Base-by-base conservation (phyloP, 805 yeast species). In the Cephaloascus albidus region DNA sequence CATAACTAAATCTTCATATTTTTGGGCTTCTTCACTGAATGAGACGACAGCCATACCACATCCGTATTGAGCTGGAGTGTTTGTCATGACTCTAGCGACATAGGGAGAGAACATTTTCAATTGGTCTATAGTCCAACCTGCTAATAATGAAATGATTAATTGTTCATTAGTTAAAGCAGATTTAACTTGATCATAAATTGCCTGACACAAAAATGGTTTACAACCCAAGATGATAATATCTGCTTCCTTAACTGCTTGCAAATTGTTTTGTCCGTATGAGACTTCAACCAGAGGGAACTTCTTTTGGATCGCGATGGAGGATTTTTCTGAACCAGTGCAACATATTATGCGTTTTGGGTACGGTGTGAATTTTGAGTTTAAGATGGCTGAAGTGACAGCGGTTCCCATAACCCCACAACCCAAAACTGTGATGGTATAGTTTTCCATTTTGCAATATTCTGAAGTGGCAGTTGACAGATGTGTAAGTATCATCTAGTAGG, bases 371-470 rank as follows among this genome's bases (percentile, higher is more conserved):
- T 60, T 44, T 10, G 63, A 42, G 30, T 73, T 72, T 39, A 85
- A 63, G 36, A 85, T 77, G 10, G 97, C 95, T 10, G 85, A 71
- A 26, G 86, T 72, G 36, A 93, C 85, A 10, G 97, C 96, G 15
- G 90, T 82, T 43, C 97, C 97, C 87, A 93, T 85, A 40, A 85
- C 88, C 44, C 99, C 99, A 52, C 95, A 78, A 28, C 97, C 99
- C 40, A 93, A 70, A 23, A 93, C 78, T 15, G 89, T 73, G 39
- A 90, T 63, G 3, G 86, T 81, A 63, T 74, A 76, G 43, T 56
- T 49, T 36, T 55, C 43, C 58, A 56, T 52, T 27, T 34, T 34
- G n/a, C n/a, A n/a, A n/a, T n/a, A n/a, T n/a, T n/a, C n/a, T n/a
- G n/a, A n/a, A n/a, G n/a, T n/a, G n/a, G n/a, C n/a, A n/a, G n/a